phyloP scores from a whole-genome alignment of 148 eudicot genomes.

The Persicaria tinctoria region DNA sequence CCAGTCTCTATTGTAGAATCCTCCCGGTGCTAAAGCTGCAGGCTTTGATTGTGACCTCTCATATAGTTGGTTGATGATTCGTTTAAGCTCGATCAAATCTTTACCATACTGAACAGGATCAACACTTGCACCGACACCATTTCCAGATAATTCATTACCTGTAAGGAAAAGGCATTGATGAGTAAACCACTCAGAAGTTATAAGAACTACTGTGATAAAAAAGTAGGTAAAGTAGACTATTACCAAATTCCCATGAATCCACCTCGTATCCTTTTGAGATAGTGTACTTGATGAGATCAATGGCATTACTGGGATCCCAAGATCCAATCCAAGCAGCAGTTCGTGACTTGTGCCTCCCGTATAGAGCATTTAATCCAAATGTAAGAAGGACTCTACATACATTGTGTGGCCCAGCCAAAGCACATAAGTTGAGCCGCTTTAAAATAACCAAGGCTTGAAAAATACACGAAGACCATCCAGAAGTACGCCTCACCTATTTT shows the following conservation, averaged over 20 bases:
- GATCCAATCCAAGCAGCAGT: constrained; percentile 49
- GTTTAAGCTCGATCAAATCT: constrained; percentile 52
- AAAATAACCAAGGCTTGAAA: neutral
- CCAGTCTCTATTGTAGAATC: constrained; percentile 74
- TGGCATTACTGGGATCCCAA: constrained; percentile 72
- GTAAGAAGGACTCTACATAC: constrained; percentile 58
- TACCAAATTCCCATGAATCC: constrained; percentile 99
- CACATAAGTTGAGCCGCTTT: neutral
- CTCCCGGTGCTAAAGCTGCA: constrained; percentile 75
- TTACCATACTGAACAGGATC: constrained; percentile 60
- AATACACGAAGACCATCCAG: neutral
- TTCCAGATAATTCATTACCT: constrained; percentile 93
- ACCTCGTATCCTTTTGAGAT: constrained; percentile 75
- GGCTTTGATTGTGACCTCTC: constrained; percentile 38
- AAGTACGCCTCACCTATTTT: constrained; percentile 52
- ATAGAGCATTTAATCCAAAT: constrained; percentile 82
- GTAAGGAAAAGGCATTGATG: neutral
- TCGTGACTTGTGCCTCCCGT: constrained; percentile 46
- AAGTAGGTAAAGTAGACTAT: neutral
- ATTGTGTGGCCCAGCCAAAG: neutral
- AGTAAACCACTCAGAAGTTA: neutral
- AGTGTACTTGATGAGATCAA: constrained; percentile 70
- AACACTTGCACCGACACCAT: constrained; percentile 70
- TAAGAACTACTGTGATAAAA: neutral
- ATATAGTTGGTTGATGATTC: constrained; percentile 47